These are phyloP conservation scores for Pleurotus eryngii DNA, from an alignment of 768 basidiomycete species.

Conservation along the genomic window DNA sequence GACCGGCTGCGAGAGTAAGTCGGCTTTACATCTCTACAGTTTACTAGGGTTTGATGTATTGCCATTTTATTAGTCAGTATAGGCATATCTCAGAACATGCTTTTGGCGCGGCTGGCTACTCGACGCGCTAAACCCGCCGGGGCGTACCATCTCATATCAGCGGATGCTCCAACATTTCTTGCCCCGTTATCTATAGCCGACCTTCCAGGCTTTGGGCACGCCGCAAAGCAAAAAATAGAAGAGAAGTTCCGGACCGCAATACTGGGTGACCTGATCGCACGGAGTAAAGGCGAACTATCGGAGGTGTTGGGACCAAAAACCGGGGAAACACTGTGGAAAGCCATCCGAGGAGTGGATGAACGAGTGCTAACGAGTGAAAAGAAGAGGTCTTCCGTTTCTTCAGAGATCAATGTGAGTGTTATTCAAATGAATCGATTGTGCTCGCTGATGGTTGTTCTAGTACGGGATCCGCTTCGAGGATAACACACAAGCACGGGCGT, in stretches of 20 bases:
- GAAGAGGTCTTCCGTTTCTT: conserved; percentile 86
- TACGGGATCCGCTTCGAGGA: conserved; percentile 94
- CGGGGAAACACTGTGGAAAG: conserved; percentile 85
- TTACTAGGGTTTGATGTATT: neutral
- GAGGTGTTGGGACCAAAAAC: conserved; percentile 74
- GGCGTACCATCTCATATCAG: conserved; percentile 67
- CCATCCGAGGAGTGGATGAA: conserved; percentile 80
- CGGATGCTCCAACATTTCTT: conserved; percentile 52
- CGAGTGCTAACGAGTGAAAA: conserved; percentile 79
- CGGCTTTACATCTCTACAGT: neutral
- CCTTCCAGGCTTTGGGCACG: conserved; percentile 83
- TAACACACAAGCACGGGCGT: conserved; percentile 75
- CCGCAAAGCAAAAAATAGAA: conserved; percentile 70
- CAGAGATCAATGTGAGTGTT: conserved; percentile 85
- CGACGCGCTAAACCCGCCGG: conserved; percentile 89
- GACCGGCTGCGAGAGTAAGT: conserved; percentile 84
- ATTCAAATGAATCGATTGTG: conserved; percentile 5
- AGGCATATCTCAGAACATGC: conserved; percentile 88
- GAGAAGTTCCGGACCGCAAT: conserved; percentile 74
- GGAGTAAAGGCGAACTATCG: conserved; percentile 62
- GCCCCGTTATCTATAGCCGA: conserved; percentile 72
- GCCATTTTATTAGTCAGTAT: conserved; percentile 64
- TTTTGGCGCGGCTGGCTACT: conserved; percentile 90
- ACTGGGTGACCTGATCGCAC: conserved; percentile 64
- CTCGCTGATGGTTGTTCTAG: conserved; percentile 34